Evolutionary conservation across 1,139 yeast genomes (phyloP).

Genomic region (Keqinozyma sinolaborantium): DNA sequence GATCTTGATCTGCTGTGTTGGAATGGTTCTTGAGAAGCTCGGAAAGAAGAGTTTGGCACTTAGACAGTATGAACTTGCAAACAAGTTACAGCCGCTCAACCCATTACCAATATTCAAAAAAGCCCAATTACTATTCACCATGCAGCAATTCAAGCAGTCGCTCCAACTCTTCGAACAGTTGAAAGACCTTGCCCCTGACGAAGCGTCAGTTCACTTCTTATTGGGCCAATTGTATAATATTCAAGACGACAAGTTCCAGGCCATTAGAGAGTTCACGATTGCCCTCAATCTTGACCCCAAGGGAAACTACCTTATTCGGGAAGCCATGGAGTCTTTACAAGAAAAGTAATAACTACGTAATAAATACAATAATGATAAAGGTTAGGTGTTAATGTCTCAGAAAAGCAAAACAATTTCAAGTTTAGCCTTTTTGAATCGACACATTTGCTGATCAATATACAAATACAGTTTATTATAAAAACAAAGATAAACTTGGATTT

Average conservation of each 20-base stretch:
- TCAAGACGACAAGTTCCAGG: conserved; percentile 69
- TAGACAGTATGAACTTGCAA: conserved; percentile 79
- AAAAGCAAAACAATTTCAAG: too few relatives aligned
- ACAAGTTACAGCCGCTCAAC: conserved; percentile 78
- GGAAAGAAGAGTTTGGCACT: conserved; percentile 71
- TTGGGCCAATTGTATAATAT: conserved; percentile 84
- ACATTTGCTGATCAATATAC: too few relatives aligned
- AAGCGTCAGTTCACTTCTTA: conserved; percentile 87
- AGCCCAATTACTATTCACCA: conserved; percentile 74
- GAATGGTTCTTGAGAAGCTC: conserved; percentile 84
- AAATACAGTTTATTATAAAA: too few relatives aligned
- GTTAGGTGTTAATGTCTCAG: too few relatives aligned
- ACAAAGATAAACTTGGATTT: too few relatives aligned
- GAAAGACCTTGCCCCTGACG: conserved; percentile 82
- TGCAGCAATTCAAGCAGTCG: conserved; percentile 72
- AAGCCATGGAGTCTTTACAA: conserved; percentile 64
- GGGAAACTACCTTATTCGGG: conserved; percentile 83
- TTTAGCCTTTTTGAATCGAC: too few relatives aligned
- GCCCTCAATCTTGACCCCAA: conserved; percentile 93
- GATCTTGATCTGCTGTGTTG: conserved; percentile 88
- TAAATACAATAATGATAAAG: too few relatives aligned
- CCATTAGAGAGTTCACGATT: conserved; percentile 81
- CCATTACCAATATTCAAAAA: conserved; percentile 87
- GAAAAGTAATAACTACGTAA: conserved; percentile 11
- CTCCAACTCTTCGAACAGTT: conserved; percentile 70